Percentiles rank a stretch among this genome's conserved stretches.
Conservation (phyloP, 2,329 filamentous ascomycete genomes). For the Cercospora beticola region DNA sequence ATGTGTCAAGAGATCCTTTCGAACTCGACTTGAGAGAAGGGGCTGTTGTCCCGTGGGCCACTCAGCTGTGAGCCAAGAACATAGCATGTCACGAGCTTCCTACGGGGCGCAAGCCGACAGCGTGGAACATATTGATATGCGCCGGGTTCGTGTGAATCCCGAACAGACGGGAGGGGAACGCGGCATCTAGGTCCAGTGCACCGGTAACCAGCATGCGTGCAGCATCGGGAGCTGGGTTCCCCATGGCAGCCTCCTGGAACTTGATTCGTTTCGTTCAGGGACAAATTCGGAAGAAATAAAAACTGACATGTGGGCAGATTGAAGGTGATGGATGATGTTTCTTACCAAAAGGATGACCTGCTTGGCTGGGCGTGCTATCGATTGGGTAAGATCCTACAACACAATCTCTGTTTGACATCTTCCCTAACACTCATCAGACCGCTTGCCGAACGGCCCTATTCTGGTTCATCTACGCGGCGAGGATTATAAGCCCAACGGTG, state of each 20-base stretch:
- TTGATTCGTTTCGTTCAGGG: background rate
- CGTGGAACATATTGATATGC: background rate
- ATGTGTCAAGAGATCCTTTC: background rate
- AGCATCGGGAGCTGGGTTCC: background rate
- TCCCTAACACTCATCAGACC: constrained; percentile 50
- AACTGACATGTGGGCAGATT: constrained; percentile 52
- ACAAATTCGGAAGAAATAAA: background rate
- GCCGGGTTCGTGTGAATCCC: background rate
- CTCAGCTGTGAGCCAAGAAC: background rate
- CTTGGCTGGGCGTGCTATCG: constrained; percentile 88
- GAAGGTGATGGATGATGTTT: constrained; percentile 81
- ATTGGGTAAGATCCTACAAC: constrained; percentile 44
- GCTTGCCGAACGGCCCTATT: constrained; percentile 71
- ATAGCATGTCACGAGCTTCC: background rate
- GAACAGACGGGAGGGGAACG: background rate
- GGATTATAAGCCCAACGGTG: constrained; percentile 64
- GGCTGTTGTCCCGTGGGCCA: background rate
- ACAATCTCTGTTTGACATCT: background rate
- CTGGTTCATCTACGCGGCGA: constrained; percentile 74
- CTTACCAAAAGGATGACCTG: constrained; percentile 68
- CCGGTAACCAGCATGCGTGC: background rate
- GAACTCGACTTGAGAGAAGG: background rate
- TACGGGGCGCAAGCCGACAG: background rate
- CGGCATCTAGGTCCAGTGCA: background rate
- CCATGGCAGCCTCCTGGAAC: background rate